A percentile compares a stretch with the other conserved stretches of the same genome.
phyloP scores from a whole-genome alignment of 2,329 filamentous ascomycete species.

The Aspergillus intermedius region DNA sequence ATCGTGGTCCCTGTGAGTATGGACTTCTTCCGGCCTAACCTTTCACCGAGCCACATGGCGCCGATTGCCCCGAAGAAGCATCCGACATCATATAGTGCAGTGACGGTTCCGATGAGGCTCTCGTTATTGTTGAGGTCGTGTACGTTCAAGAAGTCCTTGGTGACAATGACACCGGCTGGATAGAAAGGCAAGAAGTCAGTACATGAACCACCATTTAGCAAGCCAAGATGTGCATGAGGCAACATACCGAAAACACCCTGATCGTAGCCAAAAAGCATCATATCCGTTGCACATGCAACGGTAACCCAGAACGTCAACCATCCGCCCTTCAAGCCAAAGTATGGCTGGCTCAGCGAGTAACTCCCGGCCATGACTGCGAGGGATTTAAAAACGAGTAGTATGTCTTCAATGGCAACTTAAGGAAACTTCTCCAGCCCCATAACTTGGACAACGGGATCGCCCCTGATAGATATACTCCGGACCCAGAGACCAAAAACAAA shows the following conservation, averaged over 20 bases:
- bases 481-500: too few relatives aligned
- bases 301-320: slow-evolving; percentile 18
- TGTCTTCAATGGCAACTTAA: too few relatives aligned
- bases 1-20: slow-evolving; percentile 13
- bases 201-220: too few relatives aligned
- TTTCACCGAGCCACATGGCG: slow-evolving; percentile 14
- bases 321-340: slow-evolving; percentile 15
- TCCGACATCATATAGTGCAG: slow-evolving; percentile 17
- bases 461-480: too few relatives aligned
- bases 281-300: slow-evolving; percentile 15
- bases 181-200: slow-evolving; percentile 1
- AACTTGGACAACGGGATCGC: too few relatives aligned
- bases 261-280: slow-evolving; percentile 17
- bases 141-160: slow-evolving; percentile 15
- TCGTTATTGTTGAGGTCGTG: slow-evolving; percentile 6
- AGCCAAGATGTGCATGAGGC: not conserved
- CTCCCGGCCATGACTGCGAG: not conserved
- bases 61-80: slow-evolving; percentile 21
- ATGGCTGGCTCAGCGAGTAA: not conserved
- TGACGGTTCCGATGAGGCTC: slow-evolving; percentile 5
- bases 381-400: too few relatives aligned
- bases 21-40: slow-evolving; percentile 19
- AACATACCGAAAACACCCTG: slow-evolving; percentile 7
- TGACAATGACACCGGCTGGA: slow-evolving; percentile 18
- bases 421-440: too few relatives aligned